Conservation (phyloP, 176 grass and related monocot genomes). For the Neostapfia colusana region DNA sequence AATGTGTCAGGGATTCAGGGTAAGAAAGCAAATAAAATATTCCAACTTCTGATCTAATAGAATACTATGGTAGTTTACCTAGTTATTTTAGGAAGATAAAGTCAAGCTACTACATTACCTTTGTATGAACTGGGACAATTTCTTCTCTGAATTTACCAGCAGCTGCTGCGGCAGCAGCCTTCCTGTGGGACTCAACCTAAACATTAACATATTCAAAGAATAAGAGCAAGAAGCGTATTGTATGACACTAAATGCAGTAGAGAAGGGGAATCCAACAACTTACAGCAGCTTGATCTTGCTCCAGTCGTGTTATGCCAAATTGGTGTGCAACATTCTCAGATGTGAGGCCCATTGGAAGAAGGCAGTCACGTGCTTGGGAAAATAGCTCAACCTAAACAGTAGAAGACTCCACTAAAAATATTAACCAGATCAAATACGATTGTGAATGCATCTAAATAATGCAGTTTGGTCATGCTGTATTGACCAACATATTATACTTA, state of each 20-base stretch:
- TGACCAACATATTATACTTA: constrained; percentile 38
- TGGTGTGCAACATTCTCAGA: constrained; percentile 90
- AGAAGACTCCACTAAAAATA: constrained; percentile 25
- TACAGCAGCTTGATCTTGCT: constrained; percentile 89
- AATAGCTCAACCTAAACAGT: constrained; percentile 64
- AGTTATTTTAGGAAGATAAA: constrained; percentile 27
- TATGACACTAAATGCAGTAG: neutral
- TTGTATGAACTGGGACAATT: constrained; percentile 79
- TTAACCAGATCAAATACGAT: constrained; percentile 31
- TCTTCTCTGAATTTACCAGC: constrained; percentile 92
- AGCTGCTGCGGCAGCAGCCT: constrained; percentile 64
- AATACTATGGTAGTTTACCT: constrained; percentile 5
- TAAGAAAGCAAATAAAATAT: neutral
- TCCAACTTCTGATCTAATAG: neutral
- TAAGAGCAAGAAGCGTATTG: constrained; percentile 29
- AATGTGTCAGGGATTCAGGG: neutral
- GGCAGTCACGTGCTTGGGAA: constrained; percentile 85
- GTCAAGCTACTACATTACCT: constrained; percentile 43
- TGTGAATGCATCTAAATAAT: constrained; percentile 9
- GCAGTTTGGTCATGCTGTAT: neutral
- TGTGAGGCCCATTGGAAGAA: constrained; percentile 93
- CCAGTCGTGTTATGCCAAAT: constrained; percentile 74
- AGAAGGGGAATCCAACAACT: constrained; percentile 37
- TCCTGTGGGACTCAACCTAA: constrained; percentile 96
- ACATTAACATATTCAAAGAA: constrained; percentile 32